Percentiles rank a stretch among this genome's conserved stretches.
These are phyloP conservation scores for Acidomyces sp. DNA, from an alignment of 495 filamentous ascomycete genomes.

Conservation along the genomic window DNA sequence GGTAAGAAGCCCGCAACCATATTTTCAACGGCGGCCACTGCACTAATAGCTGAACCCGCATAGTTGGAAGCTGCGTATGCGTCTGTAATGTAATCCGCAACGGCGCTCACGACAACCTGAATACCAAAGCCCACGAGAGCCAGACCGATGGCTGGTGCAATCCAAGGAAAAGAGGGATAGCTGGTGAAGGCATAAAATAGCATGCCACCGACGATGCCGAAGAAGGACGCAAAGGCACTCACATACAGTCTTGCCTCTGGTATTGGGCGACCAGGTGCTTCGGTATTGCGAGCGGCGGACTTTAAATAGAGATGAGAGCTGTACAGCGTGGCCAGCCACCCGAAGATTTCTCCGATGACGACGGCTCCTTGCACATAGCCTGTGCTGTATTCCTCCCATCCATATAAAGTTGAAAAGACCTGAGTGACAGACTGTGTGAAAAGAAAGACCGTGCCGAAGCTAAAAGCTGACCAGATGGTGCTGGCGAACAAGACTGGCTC, in stretches of 20 bases:
- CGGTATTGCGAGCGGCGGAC: constrained; percentile 19
- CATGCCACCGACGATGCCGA: constrained; percentile 21
- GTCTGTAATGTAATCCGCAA: constrained; percentile 28
- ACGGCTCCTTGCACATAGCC: constrained; percentile 26
- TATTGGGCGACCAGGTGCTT: constrained; percentile 17
- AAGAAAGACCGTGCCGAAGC: constrained; percentile 39
- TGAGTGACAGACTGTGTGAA: constrained; percentile 27
- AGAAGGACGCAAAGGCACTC: constrained; percentile 16
- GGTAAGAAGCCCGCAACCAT: constrained; percentile 30
- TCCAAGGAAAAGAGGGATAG: constrained; percentile 19
- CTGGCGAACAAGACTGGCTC: constrained; percentile 41
- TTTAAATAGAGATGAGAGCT: constrained; percentile 20
- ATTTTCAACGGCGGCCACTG: constrained; percentile 29
- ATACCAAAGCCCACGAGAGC: constrained; percentile 22
- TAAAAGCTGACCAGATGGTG: constrained; percentile 40
- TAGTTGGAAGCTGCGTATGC: constrained; percentile 27
- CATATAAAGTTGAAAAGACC: constrained; percentile 24
- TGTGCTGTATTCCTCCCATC: constrained; percentile 20
- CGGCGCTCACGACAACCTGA: constrained; percentile 20
- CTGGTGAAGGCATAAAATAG: constrained; percentile 24
- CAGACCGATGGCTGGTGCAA: constrained; percentile 20
- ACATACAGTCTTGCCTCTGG: constrained; percentile 24
- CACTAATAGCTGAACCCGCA: constrained; percentile 29
- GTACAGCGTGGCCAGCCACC: constrained; percentile 19
- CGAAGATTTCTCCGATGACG: constrained; percentile 27